Percentiles rank a stretch among this genome's conserved stretches.
Evolutionary conservation across 2,329 filamentous ascomycete species (phyloP).

Genomic region (Penicillium polonicum): DNA sequence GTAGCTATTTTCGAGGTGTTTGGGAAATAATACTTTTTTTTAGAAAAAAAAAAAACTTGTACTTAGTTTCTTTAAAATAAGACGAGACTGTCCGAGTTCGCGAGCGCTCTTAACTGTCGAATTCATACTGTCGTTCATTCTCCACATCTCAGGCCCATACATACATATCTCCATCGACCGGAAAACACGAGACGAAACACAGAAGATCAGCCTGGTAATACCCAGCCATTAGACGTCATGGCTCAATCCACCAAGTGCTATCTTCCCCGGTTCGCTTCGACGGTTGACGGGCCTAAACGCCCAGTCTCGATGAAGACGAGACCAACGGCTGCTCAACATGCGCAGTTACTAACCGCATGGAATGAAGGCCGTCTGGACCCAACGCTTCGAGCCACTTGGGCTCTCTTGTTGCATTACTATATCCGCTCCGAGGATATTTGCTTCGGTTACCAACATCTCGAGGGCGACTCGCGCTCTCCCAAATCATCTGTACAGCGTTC

Average conservation of each 20-base stretch:
- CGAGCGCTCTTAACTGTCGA: conserved; percentile 9
- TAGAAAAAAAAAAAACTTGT: not conserved
- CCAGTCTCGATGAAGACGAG: conserved; percentile 38
- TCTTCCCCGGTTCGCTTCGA: conserved; percentile 37
- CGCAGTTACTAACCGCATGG: conserved; percentile 34
- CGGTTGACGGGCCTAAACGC: conserved; percentile 31
- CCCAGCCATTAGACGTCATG: conserved; percentile 18
- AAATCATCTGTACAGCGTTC: conserved; percentile 22
- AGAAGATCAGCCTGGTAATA: not conserved
- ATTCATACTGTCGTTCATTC: conserved; percentile 13
- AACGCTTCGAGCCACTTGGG: conserved; percentile 47
- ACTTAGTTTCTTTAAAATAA: conserved; percentile 20
- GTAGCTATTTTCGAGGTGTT: conserved; percentile 17
- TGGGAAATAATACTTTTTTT: not conserved
- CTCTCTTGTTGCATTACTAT: conserved; percentile 46
- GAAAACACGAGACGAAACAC: not conserved
- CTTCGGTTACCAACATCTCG: conserved; percentile 45
- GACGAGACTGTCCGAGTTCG: conserved; percentile 17
- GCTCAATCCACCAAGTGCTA: conserved; percentile 35
- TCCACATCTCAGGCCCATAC: not conserved
- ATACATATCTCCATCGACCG: conserved; percentile 1
- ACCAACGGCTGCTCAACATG: conserved; percentile 30
- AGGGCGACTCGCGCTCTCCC: conserved; percentile 18
- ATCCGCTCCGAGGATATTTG: conserved; percentile 49
- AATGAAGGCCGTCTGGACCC: conserved; percentile 26